Evolutionary conservation across 2,329 filamentous ascomycete genomes (phyloP).

Genomic region (Monilinia laxa): DNA sequence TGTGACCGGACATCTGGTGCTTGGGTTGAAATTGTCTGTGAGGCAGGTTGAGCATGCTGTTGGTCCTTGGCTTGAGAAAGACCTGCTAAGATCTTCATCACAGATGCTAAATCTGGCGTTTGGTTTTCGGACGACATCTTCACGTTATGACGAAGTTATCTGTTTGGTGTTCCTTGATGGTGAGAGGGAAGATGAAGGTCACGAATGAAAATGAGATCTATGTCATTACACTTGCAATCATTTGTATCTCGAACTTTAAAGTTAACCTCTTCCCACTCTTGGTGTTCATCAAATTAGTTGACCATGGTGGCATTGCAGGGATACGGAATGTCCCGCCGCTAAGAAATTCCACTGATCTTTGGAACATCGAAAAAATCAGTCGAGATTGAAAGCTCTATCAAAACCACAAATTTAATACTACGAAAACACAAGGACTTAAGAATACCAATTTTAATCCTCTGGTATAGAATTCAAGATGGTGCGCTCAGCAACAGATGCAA

Average conservation of each 20-base stretch:
- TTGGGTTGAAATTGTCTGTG: slow-evolving; percentile 38
- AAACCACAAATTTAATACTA: slow-evolving; percentile 31
- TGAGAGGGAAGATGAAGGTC: background rate
- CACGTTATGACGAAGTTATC: background rate
- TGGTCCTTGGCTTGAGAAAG: slow-evolving; percentile 31
- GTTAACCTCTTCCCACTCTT: background rate
- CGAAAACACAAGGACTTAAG: slow-evolving; percentile 8
- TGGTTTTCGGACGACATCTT: slow-evolving; percentile 35
- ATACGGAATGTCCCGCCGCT: slow-evolving; percentile 31
- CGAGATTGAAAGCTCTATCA: slow-evolving; percentile 19
- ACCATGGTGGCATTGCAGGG: slow-evolving; percentile 9
- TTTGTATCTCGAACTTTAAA: background rate
- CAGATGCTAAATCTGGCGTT: slow-evolving; percentile 39
- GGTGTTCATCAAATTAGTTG: background rate
- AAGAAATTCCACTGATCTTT: slow-evolving; percentile 29
- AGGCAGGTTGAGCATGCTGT: slow-evolving; percentile 22
- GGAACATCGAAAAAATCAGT: slow-evolving; percentile 34
- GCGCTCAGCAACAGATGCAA: slow-evolving; percentile 75
- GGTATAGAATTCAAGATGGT: slow-evolving; percentile 43
- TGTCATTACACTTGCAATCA: background rate
- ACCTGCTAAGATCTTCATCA: slow-evolving; percentile 38
- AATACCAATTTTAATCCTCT: background rate
- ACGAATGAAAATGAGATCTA: background rate
- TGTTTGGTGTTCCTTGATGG: background rate
- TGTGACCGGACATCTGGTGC: slow-evolving; percentile 36